Evolutionary conservation across 2,329 filamentous ascomycete species (phyloP).

Genomic region (Sporothrix curviconia): DNA sequence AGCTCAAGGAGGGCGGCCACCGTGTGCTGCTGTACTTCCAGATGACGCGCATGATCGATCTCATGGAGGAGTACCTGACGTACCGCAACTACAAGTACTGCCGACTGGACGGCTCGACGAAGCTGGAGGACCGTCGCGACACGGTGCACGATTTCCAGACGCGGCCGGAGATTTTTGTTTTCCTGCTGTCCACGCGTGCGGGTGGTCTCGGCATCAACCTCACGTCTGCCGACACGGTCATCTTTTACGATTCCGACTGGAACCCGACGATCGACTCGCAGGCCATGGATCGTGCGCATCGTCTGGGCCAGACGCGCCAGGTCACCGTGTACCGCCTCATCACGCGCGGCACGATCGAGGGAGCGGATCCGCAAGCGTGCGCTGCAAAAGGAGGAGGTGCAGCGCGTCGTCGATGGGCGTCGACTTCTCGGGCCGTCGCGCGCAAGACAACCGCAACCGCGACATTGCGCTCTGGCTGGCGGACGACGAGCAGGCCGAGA

Average conservation of each 20-base stretch:
- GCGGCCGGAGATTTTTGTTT: slow-evolving; percentile 90
- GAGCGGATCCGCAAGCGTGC: slow-evolving; percentile 96
- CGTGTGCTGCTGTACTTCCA: slow-evolving; percentile 98
- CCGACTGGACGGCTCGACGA: slow-evolving; percentile 91
- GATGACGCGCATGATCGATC: slow-evolving; percentile 99
- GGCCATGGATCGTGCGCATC: slow-evolving; percentile 97
- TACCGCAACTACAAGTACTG: slow-evolving; percentile 99
- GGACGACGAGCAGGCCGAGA: slow-evolving; percentile 90
- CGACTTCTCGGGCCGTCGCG: slow-evolving; percentile 89
- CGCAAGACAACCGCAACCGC: slow-evolving; percentile 86
- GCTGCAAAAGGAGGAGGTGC: slow-evolving; percentile 96
- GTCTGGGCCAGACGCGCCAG: slow-evolving; percentile 89
- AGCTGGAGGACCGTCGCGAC: slow-evolving; percentile 91
- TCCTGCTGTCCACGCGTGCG: slow-evolving; percentile 89
- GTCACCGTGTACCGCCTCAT: slow-evolving; percentile 97
- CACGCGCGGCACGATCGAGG: slow-evolving; percentile 91
- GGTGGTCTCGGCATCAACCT: slow-evolving; percentile 98
- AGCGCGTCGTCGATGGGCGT: slow-evolving; percentile 63
- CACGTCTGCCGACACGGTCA: slow-evolving; percentile 93
- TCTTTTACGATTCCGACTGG: slow-evolving; percentile 99
- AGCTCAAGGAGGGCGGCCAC: slow-evolving; percentile 86
- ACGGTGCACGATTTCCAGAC: slow-evolving; percentile 97
- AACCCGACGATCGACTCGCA: slow-evolving; percentile 98
- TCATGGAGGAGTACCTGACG: slow-evolving; percentile 98
- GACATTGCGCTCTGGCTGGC: slow-evolving; percentile 99